Conservation (phyloP, 2,329 filamentous ascomycete genomes). For the Alternaria panax region DNA sequence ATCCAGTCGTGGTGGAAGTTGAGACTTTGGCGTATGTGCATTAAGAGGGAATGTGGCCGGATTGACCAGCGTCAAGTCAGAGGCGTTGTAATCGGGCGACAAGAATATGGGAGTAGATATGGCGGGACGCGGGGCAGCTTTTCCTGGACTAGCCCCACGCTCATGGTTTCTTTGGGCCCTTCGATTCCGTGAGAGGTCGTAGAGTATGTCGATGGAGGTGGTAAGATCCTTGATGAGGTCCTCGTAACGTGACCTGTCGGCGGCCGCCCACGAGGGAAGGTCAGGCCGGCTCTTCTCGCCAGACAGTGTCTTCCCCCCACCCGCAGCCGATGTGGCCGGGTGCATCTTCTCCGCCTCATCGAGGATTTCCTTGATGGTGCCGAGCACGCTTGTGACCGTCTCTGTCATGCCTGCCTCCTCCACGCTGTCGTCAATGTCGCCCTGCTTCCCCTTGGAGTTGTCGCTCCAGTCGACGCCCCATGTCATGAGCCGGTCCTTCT, state of each 20-base stretch:
- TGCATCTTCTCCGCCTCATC: constrained; percentile 78
- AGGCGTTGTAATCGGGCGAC: constrained; percentile 49
- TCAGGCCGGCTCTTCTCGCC: constrained; percentile 49
- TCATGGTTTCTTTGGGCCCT: constrained; percentile 47
- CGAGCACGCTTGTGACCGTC: constrained; percentile 79
- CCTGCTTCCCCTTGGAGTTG: constrained; percentile 63
- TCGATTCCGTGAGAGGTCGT: constrained; percentile 75
- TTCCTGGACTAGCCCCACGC: constrained; percentile 28
- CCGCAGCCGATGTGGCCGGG: constrained; percentile 54
- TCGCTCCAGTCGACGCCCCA: constrained; percentile 87
- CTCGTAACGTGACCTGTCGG: constrained; percentile 77
- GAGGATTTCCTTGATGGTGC: constrained; percentile 80
- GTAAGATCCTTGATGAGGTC: constrained; percentile 78
- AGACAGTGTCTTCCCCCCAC: constrained; percentile 39
- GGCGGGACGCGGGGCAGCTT: constrained; percentile 27
- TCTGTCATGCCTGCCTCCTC: constrained; percentile 74
- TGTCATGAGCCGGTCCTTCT: constrained; percentile 78
- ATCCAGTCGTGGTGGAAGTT: constrained; percentile 55
- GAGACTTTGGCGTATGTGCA: constrained; percentile 27
- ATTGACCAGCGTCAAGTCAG: constrained; percentile 55
- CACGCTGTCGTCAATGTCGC: constrained; percentile 76
- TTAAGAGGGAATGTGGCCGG: constrained; percentile 44
- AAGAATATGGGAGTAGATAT: constrained; percentile 36
- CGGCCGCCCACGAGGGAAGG: constrained; percentile 56
- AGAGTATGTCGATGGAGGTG: constrained; percentile 79